Evolutionary conservation across 1,139 yeast genomes (phyloP).

Genomic region (Tardiomyces blankii): DNA sequence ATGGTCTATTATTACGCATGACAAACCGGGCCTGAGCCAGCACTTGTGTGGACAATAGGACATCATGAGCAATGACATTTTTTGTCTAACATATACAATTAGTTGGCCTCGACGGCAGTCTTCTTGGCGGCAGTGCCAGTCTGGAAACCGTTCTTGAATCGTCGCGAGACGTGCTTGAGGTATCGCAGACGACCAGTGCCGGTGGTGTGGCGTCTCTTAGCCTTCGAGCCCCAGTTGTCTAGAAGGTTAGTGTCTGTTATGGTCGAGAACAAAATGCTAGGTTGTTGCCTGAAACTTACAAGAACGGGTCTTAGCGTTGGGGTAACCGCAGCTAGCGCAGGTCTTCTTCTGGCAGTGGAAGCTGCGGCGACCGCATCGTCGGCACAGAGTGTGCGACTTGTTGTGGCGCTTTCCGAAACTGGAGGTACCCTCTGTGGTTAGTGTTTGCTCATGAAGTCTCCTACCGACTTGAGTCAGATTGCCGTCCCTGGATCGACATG

Average conservation of each 20-base stretch:
- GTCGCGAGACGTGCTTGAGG: conserved; percentile 94
- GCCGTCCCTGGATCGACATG: no score
- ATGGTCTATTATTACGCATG: no score
- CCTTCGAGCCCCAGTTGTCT: conserved; percentile 97
- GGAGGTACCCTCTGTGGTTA: conserved; percentile 78
- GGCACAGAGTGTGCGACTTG: conserved; percentile 99
- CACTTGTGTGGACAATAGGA: no score
- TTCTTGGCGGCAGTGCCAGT: conserved; percentile 50
- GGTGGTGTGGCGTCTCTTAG: conserved; percentile 99
- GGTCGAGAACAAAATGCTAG: conserved; percentile 15
- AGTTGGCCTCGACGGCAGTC: neutral
- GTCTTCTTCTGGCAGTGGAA: conserved; percentile 99
- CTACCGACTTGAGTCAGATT: no score
- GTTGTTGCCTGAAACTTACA: conserved; percentile 6
- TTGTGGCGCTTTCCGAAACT: conserved; percentile 99
- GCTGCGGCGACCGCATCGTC: conserved; percentile 98
- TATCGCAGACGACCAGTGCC: conserved; percentile 99
- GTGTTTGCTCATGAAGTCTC: neutral
- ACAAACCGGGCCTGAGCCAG: no score
- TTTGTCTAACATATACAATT: neutral
- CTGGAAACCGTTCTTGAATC: conserved; percentile 99
- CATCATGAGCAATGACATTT: neutral
- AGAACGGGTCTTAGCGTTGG: conserved; percentile 95
- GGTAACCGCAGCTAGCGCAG: conserved; percentile 99
- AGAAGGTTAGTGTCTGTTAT: conserved; percentile 28